Conservation (phyloP, 345 rosid genomes). For the Excoecaria agallocha region DNA sequence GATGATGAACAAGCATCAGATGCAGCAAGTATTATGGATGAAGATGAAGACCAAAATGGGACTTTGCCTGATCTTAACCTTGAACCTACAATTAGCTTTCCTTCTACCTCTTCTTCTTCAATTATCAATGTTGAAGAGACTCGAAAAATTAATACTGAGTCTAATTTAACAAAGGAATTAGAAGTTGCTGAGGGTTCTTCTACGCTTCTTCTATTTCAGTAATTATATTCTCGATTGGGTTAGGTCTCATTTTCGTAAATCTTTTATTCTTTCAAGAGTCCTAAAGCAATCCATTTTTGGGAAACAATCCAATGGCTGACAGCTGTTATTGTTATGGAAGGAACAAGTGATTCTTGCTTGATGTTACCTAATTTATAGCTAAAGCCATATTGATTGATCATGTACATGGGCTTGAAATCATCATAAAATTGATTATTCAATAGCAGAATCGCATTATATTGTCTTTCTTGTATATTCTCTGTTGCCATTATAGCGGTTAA, state of each 20-base stretch:
- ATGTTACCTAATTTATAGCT: background rate
- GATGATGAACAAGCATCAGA: conserved; percentile 35
- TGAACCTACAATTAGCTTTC: conserved; percentile 28
- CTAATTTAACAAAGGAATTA: conserved; percentile 1
- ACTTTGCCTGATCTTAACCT: conserved; percentile 52
- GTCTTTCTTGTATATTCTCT: background rate
- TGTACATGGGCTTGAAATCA: background rate
- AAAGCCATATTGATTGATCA: background rate
- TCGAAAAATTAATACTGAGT: background rate
- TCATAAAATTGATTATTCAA: background rate
- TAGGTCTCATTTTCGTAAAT: conserved; percentile 3
- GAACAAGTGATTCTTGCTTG: background rate
- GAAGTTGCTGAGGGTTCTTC: conserved; percentile 13
- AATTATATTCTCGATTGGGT: background rate
- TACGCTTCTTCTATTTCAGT: conserved; percentile 38
- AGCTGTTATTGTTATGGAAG: background rate
- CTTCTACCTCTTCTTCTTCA: conserved; percentile 17
- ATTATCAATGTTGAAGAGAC: conserved; percentile 11
- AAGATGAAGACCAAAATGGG: conserved; percentile 16
- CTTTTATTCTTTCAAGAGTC: background rate
- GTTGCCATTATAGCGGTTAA: background rate
- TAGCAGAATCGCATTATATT: background rate
- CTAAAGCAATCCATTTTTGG: background rate
- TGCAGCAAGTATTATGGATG: conserved; percentile 36
- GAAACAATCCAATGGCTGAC: background rate